Evolutionary conservation across 2,329 filamentous ascomycete genomes (phyloP).

Genomic region (Cladophialophora bantiana): DNA sequence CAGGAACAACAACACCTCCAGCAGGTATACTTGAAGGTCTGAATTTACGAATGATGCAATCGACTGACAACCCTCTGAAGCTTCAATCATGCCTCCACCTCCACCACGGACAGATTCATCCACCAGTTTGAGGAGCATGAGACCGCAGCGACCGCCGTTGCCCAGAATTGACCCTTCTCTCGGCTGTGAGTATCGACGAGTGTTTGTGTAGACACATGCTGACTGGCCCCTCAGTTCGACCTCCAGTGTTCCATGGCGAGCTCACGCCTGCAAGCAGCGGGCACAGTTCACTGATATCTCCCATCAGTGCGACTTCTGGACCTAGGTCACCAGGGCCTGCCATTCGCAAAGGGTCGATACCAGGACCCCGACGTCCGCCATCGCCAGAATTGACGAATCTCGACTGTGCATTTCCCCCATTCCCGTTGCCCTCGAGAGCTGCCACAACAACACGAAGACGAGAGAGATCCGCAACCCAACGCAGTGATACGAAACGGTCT

Average conservation of each 20-base stretch:
- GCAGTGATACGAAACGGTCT: conserved; percentile 31
- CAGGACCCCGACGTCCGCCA: conserved; percentile 48
- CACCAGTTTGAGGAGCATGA: conserved; percentile 23
- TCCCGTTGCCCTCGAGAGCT: conserved; percentile 53
- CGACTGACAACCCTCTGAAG: conserved; percentile 24
- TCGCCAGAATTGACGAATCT: conserved; percentile 57
- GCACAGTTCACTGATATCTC: conserved; percentile 69
- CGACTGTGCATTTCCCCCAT: conserved; percentile 62
- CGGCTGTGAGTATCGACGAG: conserved; percentile 27
- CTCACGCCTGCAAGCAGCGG: conserved; percentile 70
- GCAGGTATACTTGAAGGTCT: conserved; percentile 45
- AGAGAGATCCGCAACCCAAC: conserved; percentile 30
- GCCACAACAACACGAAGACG: conserved; percentile 27
- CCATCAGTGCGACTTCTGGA: conserved; percentile 62
- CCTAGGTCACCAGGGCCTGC: conserved; percentile 51
- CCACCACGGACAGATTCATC: conserved; percentile 29
- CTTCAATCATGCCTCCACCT: conserved; percentile 24
- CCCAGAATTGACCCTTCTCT: conserved; percentile 35
- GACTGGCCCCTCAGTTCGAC: conserved; percentile 22
- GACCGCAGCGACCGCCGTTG: conserved; percentile 28
- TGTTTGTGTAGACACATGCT: conserved; percentile 8
- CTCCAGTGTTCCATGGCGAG: conserved; percentile 46
- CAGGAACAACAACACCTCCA: conserved; percentile 40
- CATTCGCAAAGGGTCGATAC: conserved; percentile 50
- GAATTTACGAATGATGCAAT: conserved; percentile 22